These are phyloP conservation scores for Talaromyces sp. DNA, from an alignment of 2,329 filamentous ascomycete species.

Conservation along the genomic window DNA sequence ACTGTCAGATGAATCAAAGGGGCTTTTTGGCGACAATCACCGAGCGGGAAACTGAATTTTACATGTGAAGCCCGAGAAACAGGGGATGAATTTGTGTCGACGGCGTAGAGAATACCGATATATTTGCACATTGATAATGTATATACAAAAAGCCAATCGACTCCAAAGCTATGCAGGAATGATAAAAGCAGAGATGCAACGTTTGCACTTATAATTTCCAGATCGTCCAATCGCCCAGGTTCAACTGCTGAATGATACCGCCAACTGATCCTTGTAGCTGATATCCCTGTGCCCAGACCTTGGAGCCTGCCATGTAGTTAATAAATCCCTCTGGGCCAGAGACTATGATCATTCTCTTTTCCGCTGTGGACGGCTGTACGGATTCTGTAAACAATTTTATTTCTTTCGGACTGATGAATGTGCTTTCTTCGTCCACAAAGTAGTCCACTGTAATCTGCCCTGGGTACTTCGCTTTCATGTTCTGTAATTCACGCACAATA, in stretches of 20 bases:
- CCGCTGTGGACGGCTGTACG: slow-evolving; percentile 13
- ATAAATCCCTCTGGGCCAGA: slow-evolving; percentile 92
- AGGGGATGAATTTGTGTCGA: slow-evolving; percentile 54
- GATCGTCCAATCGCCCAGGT: slow-evolving; percentile 52
- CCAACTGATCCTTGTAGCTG: slow-evolving; percentile 70
- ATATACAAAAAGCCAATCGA: neutral
- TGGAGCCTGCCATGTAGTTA: slow-evolving; percentile 70
- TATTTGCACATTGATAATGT: neutral
- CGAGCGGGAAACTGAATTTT: slow-evolving; percentile 78
- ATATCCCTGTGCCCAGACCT: slow-evolving; percentile 64
- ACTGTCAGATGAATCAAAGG: slow-evolving; percentile 69
- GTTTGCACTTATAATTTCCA: slow-evolving; percentile 46
- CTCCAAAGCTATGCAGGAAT: slow-evolving; percentile 10
- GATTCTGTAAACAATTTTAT: slow-evolving; percentile 37
- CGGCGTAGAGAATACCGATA: neutral
- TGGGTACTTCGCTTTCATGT: slow-evolving; percentile 54
- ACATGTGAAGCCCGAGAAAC: slow-evolving; percentile 76
- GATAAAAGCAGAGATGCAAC: neutral
- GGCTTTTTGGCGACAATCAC: slow-evolving; percentile 76
- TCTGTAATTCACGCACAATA: slow-evolving; percentile 58
- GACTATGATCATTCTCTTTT: slow-evolving; percentile 61
- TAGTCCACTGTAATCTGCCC: slow-evolving; percentile 61
- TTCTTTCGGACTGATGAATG: slow-evolving; percentile 53
- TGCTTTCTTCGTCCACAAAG: slow-evolving; percentile 75
- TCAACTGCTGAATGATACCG: slow-evolving; percentile 60